Evolutionary conservation across 495 filamentous ascomycete species (phyloP), one percentile per base, ranked within the genome.

Genomic region (Staphylotrichum tortipilum): DNA sequence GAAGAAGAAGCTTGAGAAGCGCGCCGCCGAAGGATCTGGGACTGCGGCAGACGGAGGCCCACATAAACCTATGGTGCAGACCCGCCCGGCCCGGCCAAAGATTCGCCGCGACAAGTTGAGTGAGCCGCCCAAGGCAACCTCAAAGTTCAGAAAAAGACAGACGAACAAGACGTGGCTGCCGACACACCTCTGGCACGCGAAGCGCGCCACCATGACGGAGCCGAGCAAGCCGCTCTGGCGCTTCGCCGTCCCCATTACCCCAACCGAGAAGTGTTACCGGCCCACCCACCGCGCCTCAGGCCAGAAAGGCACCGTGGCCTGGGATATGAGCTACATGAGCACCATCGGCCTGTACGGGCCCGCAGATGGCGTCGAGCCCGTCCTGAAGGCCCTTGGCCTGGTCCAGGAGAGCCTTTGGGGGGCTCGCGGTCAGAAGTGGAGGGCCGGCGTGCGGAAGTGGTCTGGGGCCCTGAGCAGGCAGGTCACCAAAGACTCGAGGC

Each of bases 271-370:
- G 68, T 82, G 82, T 45, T 95, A 95, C 65, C 73, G 92, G 17
- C 80, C 84, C 31, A 92, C 88, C 2, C 90, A 96, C 68, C 77
- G 94, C 31, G 86, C 89, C n/a, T 77, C 74, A 30, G 67, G 66
- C 35, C 71, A 75, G 34, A 70, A 71, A 43, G 72, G 76, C 11
- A 80, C 79, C 15, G 73, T 83, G 15, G 76, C 91, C 9, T 98
- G 94, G 91, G 92, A 98, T 69, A 88, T 81, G 78, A 96, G 90
- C 60, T 98, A 95, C 62, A 87, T 92, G 69, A 82, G 87, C 62
- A 96, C 88, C 2, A 82, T 95, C 54, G 77, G 82, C 28, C 57
- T 96, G 2, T 84, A 85, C 49, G 92, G 94, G 7, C 62, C 70
- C 4, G 76, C 79, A 35, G 58, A 68, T 11, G 82, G 78, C 22